phyloP scores from a whole-genome alignment of 805 yeast genomes.

The Kodamaea sagamina region DNA sequence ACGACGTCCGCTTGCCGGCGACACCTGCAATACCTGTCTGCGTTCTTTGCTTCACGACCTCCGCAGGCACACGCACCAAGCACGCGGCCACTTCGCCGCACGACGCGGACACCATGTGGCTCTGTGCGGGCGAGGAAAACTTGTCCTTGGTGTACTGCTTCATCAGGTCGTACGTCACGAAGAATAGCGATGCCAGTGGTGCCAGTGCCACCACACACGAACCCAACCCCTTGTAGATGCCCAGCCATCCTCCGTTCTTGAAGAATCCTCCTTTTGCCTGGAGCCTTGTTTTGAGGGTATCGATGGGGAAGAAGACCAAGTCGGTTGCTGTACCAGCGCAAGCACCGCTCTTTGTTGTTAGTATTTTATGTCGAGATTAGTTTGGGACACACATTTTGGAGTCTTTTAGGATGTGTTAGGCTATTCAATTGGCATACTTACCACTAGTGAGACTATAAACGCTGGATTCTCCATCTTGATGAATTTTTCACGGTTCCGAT shows the following conservation, averaged over 20 bases:
- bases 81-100: conserved; percentile 94
- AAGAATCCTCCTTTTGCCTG: conserved; percentile 97
- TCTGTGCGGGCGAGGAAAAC: conserved; percentile 30
- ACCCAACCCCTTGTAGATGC: conserved; percentile 90
- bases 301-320: conserved; percentile 92
- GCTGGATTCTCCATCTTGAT: conserved; percentile 29
- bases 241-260: conserved; percentile 88
- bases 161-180: conserved; percentile 77
- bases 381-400: too few relatives aligned
- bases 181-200: conserved; percentile 57
- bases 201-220: conserved; percentile 94
- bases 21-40: conserved; percentile 52
- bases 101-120: conserved; percentile 88
- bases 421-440: conserved; percentile 25
- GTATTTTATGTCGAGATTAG: conserved; percentile 5
- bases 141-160: conserved; percentile 48
- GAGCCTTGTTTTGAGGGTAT: conserved; percentile 88
- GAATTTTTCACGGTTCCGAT: conserved; percentile 1
- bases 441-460: conserved; percentile 35
- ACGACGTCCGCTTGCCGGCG: conserved; percentile 54
- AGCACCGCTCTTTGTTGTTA: conserved; percentile 65
- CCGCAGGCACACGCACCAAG: conserved; percentile 93
- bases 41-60: conserved; percentile 91
- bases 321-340: conserved; percentile 97
- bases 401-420: too few relatives aligned